Percentiles rank a stretch among this genome's conserved stretches.
phyloP scores from a whole-genome alignment of 2,329 filamentous ascomycete species.

The Pseudogymnoascus sp. region DNA sequence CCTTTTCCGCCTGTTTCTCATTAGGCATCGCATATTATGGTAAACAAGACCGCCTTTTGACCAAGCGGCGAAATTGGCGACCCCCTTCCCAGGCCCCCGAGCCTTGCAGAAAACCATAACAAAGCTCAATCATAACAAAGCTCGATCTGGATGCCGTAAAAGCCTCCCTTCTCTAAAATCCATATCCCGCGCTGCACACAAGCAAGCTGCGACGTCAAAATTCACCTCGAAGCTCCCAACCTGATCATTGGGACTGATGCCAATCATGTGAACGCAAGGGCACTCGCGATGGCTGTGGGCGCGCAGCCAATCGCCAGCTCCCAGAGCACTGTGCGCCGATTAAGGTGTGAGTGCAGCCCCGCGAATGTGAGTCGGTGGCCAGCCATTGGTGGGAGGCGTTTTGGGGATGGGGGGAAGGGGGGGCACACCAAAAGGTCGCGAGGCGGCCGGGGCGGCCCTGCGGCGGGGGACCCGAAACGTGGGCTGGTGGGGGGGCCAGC shows the following conservation, averaged over 20 bases:
- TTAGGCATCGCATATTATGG: conserved; percentile 3
- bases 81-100: not conserved
- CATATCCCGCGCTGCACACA: not conserved
- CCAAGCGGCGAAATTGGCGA: not conserved
- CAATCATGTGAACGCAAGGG: conserved; percentile 2
- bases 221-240: conserved; percentile 2
- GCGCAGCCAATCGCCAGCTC: not conserved
- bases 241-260: conserved; percentile 5
- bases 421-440: not conserved
- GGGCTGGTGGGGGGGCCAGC: not conserved
- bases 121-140: not conserved
- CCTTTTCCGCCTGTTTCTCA: not conserved
- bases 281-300: not conserved
- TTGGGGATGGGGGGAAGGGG: not conserved
- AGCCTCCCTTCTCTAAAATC: not conserved
- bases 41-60: conserved; percentile 7
- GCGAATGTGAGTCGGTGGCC: not conserved
- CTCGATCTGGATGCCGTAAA: not conserved
- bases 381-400: conserved; percentile 4
- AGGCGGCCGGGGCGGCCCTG: not conserved
- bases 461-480: not conserved
- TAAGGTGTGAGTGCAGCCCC: conserved; percentile 4
- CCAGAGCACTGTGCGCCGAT: not conserved
- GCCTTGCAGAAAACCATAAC: conserved; percentile 1
- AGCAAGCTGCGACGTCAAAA: not conserved